Percentiles rank a stretch among this genome's conserved stretches.
phyloP scores from a whole-genome alignment of 441 rosid species.

The Erodium moschatum region DNA sequence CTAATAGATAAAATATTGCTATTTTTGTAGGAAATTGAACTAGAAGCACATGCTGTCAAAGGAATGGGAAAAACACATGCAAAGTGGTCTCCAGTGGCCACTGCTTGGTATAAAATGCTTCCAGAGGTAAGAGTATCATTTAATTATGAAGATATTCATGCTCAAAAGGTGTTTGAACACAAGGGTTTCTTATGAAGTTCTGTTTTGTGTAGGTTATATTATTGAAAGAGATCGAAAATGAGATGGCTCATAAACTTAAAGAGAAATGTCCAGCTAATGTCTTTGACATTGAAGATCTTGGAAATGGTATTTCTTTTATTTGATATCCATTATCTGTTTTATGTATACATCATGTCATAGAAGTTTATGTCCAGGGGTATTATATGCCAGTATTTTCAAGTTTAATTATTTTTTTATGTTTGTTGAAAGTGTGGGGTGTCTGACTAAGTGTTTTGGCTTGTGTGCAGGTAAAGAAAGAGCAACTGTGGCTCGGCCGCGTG shows the following conservation, averaged over 20 bases:
- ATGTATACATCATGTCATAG: background rate
- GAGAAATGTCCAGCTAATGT: slow-evolving; percentile 61
- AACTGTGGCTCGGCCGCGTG: slow-evolving; percentile 62
- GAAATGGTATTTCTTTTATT: slow-evolving; percentile 43
- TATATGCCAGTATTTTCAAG: background rate
- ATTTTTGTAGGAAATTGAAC: slow-evolving; percentile 73
- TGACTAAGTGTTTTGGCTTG: slow-evolving; percentile 13
- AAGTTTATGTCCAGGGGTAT: background rate
- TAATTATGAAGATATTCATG: slow-evolving; percentile 10
- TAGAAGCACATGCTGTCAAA: slow-evolving; percentile 93
- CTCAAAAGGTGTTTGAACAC: background rate
- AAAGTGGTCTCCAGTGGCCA: slow-evolving; percentile 93
- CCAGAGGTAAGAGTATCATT: slow-evolving; percentile 53
- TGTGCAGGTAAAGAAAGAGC: slow-evolving; percentile 71
- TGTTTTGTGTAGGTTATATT: slow-evolving; percentile 49
- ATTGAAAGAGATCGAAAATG: slow-evolving; percentile 47
- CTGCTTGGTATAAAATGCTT: slow-evolving; percentile 94
- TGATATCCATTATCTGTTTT: slow-evolving; percentile 9
- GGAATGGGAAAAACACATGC: slow-evolving; percentile 92
- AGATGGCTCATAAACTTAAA: slow-evolving; percentile 55
- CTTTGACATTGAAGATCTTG: slow-evolving; percentile 89
- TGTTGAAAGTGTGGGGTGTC: background rate
- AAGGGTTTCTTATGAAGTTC: background rate
- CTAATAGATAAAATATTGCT: background rate
- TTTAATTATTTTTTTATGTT: background rate